These are phyloP conservation scores for Puya raimondii DNA, from an alignment of 176 grass and related monocot species.

Conservation along the genomic window DNA sequence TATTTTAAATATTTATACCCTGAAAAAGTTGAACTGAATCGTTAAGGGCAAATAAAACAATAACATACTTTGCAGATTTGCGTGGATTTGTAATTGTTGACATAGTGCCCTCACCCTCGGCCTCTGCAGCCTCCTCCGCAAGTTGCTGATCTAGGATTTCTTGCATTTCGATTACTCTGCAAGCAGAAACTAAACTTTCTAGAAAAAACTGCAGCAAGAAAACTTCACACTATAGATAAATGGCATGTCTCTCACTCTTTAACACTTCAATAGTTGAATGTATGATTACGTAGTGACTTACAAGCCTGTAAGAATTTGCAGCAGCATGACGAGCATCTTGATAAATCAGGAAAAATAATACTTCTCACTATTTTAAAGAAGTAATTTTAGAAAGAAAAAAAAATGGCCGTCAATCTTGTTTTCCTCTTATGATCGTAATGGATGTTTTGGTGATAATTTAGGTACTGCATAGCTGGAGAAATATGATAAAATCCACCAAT, in stretches of 20 bases:
- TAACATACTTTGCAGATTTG: slow-evolving; percentile 75
- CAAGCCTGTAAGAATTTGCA: background rate
- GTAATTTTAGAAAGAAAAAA: background rate
- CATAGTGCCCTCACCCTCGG: slow-evolving; percentile 76
- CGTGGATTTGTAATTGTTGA: slow-evolving; percentile 83
- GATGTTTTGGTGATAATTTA: background rate
- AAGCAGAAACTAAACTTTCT: slow-evolving; percentile 29
- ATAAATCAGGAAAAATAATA: slow-evolving; percentile 1
- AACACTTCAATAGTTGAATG: no score
- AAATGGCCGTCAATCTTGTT: background rate
- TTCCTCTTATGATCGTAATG: background rate
- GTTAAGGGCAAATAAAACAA: slow-evolving; percentile 12
- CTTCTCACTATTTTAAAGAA: background rate
- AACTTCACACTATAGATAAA: background rate
- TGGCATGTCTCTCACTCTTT: no score
- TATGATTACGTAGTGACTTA: background rate
- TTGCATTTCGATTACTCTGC: slow-evolving; percentile 99
- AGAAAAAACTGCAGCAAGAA: slow-evolving; percentile 14
- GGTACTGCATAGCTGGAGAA: background rate
- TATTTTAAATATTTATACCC: background rate
- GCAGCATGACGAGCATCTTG: background rate
- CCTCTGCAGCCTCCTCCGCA: slow-evolving; percentile 97
- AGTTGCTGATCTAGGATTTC: slow-evolving; percentile 97
- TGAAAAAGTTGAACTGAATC: background rate
- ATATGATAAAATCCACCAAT: background rate